phyloP scores from a whole-genome alignment of 1,139 yeast species.

The Debaryomycetaceae sp. region DNA sequence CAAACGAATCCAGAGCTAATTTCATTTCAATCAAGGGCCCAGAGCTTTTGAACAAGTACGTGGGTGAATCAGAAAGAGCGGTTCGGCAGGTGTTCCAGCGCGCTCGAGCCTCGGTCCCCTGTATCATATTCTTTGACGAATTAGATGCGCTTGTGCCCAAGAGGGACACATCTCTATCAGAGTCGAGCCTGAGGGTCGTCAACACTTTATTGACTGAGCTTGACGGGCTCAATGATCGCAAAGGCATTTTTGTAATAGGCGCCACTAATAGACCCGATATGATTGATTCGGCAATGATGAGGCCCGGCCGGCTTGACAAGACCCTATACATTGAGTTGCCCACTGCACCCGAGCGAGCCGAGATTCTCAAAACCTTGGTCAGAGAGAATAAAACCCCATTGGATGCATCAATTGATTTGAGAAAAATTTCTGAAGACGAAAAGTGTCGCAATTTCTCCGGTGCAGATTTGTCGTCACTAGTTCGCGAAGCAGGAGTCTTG shows the following conservation, averaged over 20 bases:
- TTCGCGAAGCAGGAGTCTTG: conserved; percentile 83
- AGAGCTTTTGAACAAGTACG: conserved; percentile 84
- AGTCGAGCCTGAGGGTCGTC: conserved; percentile 88
- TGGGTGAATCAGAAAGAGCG: conserved; percentile 93
- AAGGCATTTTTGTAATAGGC: conserved; percentile 89
- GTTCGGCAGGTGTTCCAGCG: conserved; percentile 90
- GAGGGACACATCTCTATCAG: conserved; percentile 79
- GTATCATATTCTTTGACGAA: conserved; percentile 93
- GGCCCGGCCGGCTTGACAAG: conserved; percentile 95
- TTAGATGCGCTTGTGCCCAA: conserved; percentile 93
- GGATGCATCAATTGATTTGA: conserved; percentile 49
- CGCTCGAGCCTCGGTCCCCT: conserved; percentile 91
- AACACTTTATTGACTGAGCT: conserved; percentile 88
- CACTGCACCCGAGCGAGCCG: conserved; percentile 61
- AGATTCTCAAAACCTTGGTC: conserved; percentile 71
- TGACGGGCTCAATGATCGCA: conserved; percentile 87
- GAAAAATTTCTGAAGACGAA: conserved; percentile 55
- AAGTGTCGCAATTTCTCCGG: conserved; percentile 88
- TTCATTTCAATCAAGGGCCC: conserved; percentile 95
- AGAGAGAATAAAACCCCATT: conserved; percentile 68
- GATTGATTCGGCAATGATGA: conserved; percentile 96
- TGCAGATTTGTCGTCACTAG: conserved; percentile 87
- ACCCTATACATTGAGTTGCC: conserved; percentile 89
- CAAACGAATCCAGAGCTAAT: conserved; percentile 92
- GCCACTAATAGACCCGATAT: conserved; percentile 97